phyloP scores from a whole-genome alignment of 495 filamentous ascomycete genomes.

The Tetracladium setigerum region DNA sequence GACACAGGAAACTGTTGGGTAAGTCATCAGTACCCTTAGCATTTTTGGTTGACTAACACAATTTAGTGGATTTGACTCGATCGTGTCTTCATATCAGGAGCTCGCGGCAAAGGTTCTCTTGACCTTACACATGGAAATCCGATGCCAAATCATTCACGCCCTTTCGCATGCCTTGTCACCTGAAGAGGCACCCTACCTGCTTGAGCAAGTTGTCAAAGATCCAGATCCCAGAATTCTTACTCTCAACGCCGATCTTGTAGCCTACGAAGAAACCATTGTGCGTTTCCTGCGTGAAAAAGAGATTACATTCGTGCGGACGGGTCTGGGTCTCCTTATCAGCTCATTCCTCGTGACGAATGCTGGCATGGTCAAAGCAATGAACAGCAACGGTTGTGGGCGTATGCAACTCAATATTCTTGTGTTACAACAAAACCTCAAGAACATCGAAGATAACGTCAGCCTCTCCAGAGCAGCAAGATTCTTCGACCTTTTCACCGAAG shows the following conservation, averaged over 20 bases:
- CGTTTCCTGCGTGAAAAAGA: constrained; percentile 61
- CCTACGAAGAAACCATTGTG: constrained; percentile 73
- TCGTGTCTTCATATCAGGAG: constrained; percentile 68
- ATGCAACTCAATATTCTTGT: constrained; percentile 91
- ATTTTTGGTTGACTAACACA: constrained; percentile 17
- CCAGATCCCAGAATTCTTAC: constrained; percentile 71
- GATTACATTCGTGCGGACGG: constrained; percentile 60
- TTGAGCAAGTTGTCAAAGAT: constrained; percentile 66
- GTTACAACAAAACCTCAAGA: constrained; percentile 90
- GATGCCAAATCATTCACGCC: constrained; percentile 71
- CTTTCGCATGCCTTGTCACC: constrained; percentile 47
- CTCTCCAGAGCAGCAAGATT: constrained; percentile 66
- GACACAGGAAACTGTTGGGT: constrained; percentile 73
- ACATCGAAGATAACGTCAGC: constrained; percentile 67
- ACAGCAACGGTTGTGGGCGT: constrained; percentile 64
- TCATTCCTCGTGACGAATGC: constrained; percentile 59
- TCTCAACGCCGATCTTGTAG: constrained; percentile 71
- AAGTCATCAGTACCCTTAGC: constrained; percentile 24
- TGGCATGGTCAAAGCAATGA: constrained; percentile 59
- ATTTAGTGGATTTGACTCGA: constrained; percentile 72
- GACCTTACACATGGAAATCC: constrained; percentile 80
- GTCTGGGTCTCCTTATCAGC: constrained; percentile 66
- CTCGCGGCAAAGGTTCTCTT: constrained; percentile 70
- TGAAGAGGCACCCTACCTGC: constrained; percentile 59
- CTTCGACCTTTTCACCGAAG: constrained; percentile 71